Evolutionary conservation across 768 basidiomycete genomes (phyloP).

Genomic region (Phanerodontia chrysosporium): DNA sequence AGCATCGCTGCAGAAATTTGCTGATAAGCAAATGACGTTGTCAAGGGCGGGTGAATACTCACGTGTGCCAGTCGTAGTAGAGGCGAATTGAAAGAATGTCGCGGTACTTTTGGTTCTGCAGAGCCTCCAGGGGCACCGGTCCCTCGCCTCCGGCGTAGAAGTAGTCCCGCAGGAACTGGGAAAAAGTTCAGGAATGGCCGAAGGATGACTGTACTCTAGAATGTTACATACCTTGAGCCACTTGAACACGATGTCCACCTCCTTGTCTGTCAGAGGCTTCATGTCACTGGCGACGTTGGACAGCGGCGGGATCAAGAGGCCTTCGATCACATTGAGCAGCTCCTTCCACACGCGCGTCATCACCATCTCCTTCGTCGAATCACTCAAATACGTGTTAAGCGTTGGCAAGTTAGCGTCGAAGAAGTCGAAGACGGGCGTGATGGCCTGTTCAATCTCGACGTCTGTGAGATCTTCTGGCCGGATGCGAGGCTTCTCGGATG

Average conservation of each 20-base stretch:
- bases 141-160: constrained; percentile 94
- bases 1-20: constrained; percentile 49
- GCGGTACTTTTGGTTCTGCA: constrained; percentile 94
- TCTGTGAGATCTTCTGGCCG: constrained; percentile 83
- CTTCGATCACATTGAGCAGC: constrained; percentile 80
- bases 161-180: constrained; percentile 87
- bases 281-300: constrained; percentile 83
- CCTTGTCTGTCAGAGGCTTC: constrained; percentile 91
- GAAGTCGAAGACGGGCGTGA: constrained; percentile 90
- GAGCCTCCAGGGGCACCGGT: constrained; percentile 75
- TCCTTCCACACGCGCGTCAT: constrained; percentile 97
- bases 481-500: constrained; percentile 70
- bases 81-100: constrained; percentile 86
- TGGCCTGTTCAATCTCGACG: constrained; percentile 91
- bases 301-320: constrained; percentile 84
- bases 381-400: constrained; percentile 82
- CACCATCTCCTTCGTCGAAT: constrained; percentile 84
- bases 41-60: constrained; percentile 24
- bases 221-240: constrained; percentile 77
- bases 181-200: constrained; percentile 1
- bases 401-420: constrained; percentile 91
- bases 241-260: constrained; percentile 98
- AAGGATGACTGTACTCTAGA: neutral
- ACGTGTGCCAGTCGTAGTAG: constrained; percentile 97
- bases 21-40: neutral